A percentile compares a stretch with the other conserved stretches of the same genome.
These are phyloP conservation scores for Fusarium sp. DNA, from an alignment of 2,329 filamentous ascomycete genomes.

Conservation along the genomic window DNA sequence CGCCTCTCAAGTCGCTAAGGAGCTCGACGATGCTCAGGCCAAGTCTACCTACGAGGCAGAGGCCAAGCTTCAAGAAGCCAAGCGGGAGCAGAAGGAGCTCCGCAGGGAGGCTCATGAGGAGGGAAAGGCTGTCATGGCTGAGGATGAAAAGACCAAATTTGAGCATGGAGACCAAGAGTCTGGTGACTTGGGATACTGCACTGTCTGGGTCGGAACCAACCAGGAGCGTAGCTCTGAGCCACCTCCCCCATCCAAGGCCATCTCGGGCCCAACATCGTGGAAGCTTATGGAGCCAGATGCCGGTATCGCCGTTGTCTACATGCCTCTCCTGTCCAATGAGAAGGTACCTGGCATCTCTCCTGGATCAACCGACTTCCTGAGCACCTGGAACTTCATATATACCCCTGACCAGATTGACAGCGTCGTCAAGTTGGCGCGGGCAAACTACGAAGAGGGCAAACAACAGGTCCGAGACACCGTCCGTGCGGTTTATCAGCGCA, in stretches of 20 bases:
- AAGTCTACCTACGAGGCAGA: slow-evolving; percentile 67
- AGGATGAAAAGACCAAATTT: slow-evolving; percentile 50
- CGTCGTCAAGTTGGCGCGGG: slow-evolving; percentile 80
- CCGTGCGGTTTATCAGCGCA: slow-evolving; percentile 89
- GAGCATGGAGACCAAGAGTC: slow-evolving; percentile 55
- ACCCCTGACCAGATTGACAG: slow-evolving; percentile 87
- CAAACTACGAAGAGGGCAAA: slow-evolving; percentile 85
- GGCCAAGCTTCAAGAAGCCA: slow-evolving; percentile 68
- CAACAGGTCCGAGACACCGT: slow-evolving; percentile 81
- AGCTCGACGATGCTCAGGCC: slow-evolving; percentile 72
- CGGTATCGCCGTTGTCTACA: slow-evolving; percentile 88
- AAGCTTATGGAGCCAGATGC: slow-evolving; percentile 75
- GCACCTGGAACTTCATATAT: slow-evolving; percentile 98
- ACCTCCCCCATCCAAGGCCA: slow-evolving; percentile 58
- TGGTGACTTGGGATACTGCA: slow-evolving; percentile 85
- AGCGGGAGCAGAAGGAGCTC: slow-evolving; percentile 53
- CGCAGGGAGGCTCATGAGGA: slow-evolving; percentile 41
- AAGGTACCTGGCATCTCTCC: slow-evolving; percentile 85
- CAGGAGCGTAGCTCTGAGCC: slow-evolving; percentile 71
- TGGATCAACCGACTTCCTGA: slow-evolving; percentile 81
- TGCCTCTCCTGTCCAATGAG: slow-evolving; percentile 85
- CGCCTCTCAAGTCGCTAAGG: slow-evolving; percentile 64
- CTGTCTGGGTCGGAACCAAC: slow-evolving; percentile 89
- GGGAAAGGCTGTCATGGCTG: slow-evolving; percentile 36
- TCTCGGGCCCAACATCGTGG: slow-evolving; percentile 71